Percentiles rank a stretch among this genome's conserved stretches.
Conservation (phyloP, 148 eudicot species). For the Amaranthus palmeri region DNA sequence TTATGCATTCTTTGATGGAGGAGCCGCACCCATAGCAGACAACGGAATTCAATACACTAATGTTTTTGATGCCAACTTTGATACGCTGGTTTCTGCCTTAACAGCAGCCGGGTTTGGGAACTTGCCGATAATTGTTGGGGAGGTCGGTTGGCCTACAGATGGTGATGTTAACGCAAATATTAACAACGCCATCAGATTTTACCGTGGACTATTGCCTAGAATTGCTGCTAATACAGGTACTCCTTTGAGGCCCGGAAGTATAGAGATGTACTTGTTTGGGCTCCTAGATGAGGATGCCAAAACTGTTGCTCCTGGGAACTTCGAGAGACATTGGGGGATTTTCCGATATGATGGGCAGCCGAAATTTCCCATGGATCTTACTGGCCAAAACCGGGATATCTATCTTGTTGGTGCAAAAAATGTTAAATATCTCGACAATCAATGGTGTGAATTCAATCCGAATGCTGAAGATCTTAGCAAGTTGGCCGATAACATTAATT, state of each 20-base stretch:
- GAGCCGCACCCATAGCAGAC: constrained; percentile 40
- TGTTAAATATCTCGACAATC: constrained; percentile 52
- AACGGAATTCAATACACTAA: constrained; percentile 57
- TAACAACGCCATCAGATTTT: constrained; percentile 55
- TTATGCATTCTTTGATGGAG: constrained; percentile 86
- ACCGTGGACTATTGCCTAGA: constrained; percentile 66
- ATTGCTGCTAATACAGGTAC: constrained; percentile 66
- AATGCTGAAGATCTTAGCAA: constrained; percentile 53
- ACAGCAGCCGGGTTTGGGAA: constrained; percentile 47
- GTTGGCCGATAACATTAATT: constrained; percentile 51
- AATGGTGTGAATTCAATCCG: constrained; percentile 67
- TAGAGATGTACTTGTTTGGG: constrained; percentile 79
- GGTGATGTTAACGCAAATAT: constrained; percentile 69
- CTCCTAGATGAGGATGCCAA: constrained; percentile 81
- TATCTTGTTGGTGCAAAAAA: constrained; percentile 55
- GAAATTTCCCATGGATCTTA: constrained; percentile 62
- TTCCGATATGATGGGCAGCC: constrained; percentile 83
- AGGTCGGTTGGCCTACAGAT: constrained; percentile 94
- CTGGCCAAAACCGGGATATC: constrained; percentile 42
- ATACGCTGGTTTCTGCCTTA: constrained; percentile 76
- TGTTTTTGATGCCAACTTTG: constrained; percentile 84
- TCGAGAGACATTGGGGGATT: constrained; percentile 93
- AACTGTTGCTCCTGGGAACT: constrained; percentile 66
- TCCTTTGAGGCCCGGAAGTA: constrained; percentile 68
- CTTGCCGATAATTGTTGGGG: constrained; percentile 66